phyloP scores from a whole-genome alignment of 2,329 filamentous ascomycete genomes.

The Exophiala lecanii-corni region DNA sequence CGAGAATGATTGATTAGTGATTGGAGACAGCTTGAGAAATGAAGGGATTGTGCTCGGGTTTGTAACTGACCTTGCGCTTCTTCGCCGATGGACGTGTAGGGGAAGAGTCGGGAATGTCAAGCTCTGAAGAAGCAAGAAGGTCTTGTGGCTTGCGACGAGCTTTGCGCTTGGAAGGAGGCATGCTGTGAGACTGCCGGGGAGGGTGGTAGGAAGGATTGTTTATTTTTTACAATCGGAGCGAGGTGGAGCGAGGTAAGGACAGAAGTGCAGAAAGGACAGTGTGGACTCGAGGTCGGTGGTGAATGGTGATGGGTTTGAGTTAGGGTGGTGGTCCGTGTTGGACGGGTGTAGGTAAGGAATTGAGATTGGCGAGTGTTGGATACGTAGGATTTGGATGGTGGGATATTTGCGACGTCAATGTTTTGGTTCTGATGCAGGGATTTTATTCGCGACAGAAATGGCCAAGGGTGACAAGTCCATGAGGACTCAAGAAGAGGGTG shows the following conservation, averaged over 20 bases:
- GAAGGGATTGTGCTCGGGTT: no score
- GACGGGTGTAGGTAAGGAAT: not conserved
- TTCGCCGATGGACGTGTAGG: constrained; percentile 44
- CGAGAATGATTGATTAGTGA: constrained; percentile 1
- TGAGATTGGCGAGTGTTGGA: not conserved
- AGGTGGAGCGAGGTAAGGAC: not conserved
- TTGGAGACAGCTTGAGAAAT: not conserved
- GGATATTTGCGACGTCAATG: constrained; percentile 23
- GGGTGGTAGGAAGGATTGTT: not conserved
- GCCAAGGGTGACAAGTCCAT: constrained; percentile 2
- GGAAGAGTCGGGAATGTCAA: constrained; percentile 44
- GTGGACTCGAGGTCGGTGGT: not conserved
- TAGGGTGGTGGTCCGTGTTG: not conserved
- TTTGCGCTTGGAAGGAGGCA: constrained; percentile 27
- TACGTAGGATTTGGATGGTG: constrained; percentile 1
- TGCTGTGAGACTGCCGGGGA: constrained; percentile 6
- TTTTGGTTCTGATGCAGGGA: constrained; percentile 22
- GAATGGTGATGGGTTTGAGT: no score
- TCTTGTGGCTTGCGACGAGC: constrained; percentile 22
- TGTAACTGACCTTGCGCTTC: constrained; percentile 43
- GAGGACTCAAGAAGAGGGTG: constrained; percentile 6
- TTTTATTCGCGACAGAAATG: constrained; percentile 10
- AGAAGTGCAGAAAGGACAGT: not conserved
- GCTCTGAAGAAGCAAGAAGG: constrained; percentile 33
- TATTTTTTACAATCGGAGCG: no score